A percentile compares a stretch with the other conserved stretches of the same genome.
phyloP scores from a whole-genome alignment of 2,329 filamentous ascomycete species.

The Gnomoniopsis sp. region DNA sequence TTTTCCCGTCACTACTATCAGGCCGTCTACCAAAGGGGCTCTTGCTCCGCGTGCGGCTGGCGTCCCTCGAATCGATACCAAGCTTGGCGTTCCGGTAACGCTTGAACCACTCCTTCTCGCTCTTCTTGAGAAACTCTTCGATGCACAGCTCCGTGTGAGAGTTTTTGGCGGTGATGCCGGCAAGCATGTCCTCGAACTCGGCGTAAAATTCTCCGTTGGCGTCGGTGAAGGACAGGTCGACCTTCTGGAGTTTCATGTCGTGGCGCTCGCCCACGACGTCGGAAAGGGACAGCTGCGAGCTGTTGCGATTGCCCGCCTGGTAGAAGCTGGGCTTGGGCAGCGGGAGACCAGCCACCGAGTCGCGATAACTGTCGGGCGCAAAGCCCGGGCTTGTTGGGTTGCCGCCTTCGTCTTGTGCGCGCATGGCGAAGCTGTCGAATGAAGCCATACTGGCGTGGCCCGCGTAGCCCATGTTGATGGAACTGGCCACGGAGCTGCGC shows the following conservation, averaged over 20 bases:
- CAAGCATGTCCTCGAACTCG: constrained; percentile 55
- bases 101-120: constrained; percentile 66
- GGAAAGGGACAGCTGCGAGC: constrained; percentile 50
- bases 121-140: constrained; percentile 61
- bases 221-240: constrained; percentile 66
- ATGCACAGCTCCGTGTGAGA: constrained; percentile 60
- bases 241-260: constrained; percentile 61
- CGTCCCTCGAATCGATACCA: constrained; percentile 41
- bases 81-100: constrained; percentile 57
- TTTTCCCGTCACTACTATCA: constrained; percentile 31
- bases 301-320: constrained; percentile 31
- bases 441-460: constrained; percentile 12
- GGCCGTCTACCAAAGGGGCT: constrained; percentile 23
- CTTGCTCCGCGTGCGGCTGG: constrained; percentile 26
- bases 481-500: constrained; percentile 5
- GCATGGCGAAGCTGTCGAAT: constrained; percentile 19
- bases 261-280: constrained; percentile 58
- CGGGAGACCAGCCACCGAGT: constrained; percentile 26
- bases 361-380: constrained; percentile 20
- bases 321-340: constrained; percentile 22
- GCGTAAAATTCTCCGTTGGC: constrained; percentile 58
- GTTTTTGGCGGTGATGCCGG: constrained; percentile 50
- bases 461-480: not conserved
- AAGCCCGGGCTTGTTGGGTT: constrained; percentile 10
- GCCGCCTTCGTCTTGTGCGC: constrained; percentile 13